A percentile compares a stretch with the other conserved stretches of the same genome.
phyloP scores from a whole-genome alignment of 139 green algal species.

The Yamagishiella unicocca region DNA sequence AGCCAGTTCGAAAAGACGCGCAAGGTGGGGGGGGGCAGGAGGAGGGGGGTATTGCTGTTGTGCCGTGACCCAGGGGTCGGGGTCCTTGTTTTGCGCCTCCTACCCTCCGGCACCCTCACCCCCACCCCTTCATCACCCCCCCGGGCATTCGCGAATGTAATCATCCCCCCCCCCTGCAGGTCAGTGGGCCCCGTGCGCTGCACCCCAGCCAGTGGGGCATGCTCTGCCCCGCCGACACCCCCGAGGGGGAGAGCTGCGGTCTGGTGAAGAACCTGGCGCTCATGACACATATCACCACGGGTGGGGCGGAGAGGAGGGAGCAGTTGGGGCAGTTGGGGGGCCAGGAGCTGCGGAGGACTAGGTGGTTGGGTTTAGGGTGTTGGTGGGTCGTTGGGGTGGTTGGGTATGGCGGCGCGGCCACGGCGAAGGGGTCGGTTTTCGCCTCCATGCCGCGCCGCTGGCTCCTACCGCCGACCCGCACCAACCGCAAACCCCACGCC shows the following conservation, averaged over 20 bases:
- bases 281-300: slow-evolving; percentile 98
- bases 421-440: no score
- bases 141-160: background rate
- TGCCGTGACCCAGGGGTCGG: no score
- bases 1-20: slow-evolving; percentile 99
- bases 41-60: background rate
- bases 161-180: slow-evolving; percentile 12
- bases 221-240: slow-evolving; percentile 98
- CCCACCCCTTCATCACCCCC: background rate
- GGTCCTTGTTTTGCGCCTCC: background rate
- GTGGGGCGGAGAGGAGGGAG: slow-evolving; percentile 82
- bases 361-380: no score
- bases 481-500: no score
- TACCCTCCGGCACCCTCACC: background rate
- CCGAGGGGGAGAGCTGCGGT: slow-evolving; percentile 96
- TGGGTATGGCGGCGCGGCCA: no score
- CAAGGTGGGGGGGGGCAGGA: slow-evolving; percentile 80
- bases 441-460: no score
- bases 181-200: slow-evolving; percentile 89
- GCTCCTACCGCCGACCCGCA: no score
- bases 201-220: slow-evolving; percentile 99
- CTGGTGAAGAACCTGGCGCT: slow-evolving; percentile 99
- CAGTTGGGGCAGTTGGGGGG: no score
- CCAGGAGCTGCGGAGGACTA: no score
- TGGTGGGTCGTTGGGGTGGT: no score